These are phyloP conservation scores for Bisporella sp. DNA, from an alignment of 2,329 filamentous ascomycete genomes.

Conservation along the genomic window DNA sequence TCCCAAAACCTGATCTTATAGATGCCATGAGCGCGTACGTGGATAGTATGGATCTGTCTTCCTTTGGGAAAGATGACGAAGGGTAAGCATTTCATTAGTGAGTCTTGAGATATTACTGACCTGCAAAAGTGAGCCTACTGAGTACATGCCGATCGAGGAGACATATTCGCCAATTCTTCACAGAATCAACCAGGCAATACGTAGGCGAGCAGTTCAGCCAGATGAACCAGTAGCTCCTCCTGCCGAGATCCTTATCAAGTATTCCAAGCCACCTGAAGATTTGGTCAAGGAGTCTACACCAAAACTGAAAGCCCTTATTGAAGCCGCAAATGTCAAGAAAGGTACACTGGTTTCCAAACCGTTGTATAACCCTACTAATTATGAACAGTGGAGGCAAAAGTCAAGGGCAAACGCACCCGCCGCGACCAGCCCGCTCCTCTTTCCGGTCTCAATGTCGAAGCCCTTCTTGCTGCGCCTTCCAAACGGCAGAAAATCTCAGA, in stretches of 20 bases:
- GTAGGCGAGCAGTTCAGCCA: slow-evolving; percentile 71
- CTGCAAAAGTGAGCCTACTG: slow-evolving; percentile 39
- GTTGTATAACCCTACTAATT: background rate
- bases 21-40: slow-evolving; percentile 87
- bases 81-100: slow-evolving; percentile 43
- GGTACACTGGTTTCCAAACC: slow-evolving; percentile 36
- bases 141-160: slow-evolving; percentile 75
- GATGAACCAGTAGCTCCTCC: slow-evolving; percentile 55
- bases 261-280: slow-evolving; percentile 63
- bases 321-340: slow-evolving; percentile 75
- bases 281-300: slow-evolving; percentile 50
- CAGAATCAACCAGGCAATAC: slow-evolving; percentile 78
- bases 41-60: slow-evolving; percentile 82
- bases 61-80: slow-evolving; percentile 64
- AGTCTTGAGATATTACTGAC: background rate
- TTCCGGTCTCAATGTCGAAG: slow-evolving; percentile 82
- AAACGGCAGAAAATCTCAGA: slow-evolving; percentile 48
- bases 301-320: slow-evolving; percentile 56
- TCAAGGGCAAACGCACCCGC: slow-evolving; percentile 60
- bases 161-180: slow-evolving; percentile 83
- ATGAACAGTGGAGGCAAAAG: slow-evolving; percentile 64
- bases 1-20: slow-evolving; percentile 63
- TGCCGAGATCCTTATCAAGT: slow-evolving; percentile 61
- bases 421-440: slow-evolving; percentile 69
- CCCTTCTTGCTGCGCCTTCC: slow-evolving; percentile 47